phyloP scores from a whole-genome alignment of 225 moss, liverwort and hornwort species.

The Anthoceros angustus region DNA sequence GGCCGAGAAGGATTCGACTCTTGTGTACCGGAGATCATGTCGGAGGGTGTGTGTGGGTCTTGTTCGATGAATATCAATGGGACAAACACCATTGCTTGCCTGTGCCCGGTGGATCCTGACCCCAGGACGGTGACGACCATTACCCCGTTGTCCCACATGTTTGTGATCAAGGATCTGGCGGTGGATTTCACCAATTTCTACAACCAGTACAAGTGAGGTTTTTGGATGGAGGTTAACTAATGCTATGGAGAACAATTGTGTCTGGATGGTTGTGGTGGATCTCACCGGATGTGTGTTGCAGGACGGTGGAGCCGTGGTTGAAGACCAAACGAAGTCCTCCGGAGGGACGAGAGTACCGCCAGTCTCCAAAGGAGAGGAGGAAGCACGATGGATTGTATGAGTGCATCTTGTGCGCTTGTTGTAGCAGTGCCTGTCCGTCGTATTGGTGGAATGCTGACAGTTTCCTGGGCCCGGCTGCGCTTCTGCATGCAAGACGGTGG shows the following conservation, averaged over 20 bases:
- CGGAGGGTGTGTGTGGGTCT: not conserved
- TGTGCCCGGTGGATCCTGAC: not conserved
- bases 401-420: not conserved
- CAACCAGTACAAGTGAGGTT: not conserved
- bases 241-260: no score
- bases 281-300: not conserved
- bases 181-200: slow-evolving; percentile 4
- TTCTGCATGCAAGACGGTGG: not conserved
- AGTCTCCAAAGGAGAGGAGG: not conserved
- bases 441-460: not conserved
- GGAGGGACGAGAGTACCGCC: not conserved
- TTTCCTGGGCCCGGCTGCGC: not conserved
- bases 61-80: slow-evolving; percentile 1
- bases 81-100: not conserved
- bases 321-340: not conserved
- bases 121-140: not conserved
- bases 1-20: not conserved
- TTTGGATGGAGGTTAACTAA: no score
- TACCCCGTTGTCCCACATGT: slow-evolving; percentile 1
- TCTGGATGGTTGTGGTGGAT: not conserved
- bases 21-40: not conserved
- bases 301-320: not conserved
- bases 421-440: not conserved
- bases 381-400: not conserved
- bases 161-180: not conserved